Conservation (phyloP, 257 asterid genomes). For the Solanum sitiens region DNA sequence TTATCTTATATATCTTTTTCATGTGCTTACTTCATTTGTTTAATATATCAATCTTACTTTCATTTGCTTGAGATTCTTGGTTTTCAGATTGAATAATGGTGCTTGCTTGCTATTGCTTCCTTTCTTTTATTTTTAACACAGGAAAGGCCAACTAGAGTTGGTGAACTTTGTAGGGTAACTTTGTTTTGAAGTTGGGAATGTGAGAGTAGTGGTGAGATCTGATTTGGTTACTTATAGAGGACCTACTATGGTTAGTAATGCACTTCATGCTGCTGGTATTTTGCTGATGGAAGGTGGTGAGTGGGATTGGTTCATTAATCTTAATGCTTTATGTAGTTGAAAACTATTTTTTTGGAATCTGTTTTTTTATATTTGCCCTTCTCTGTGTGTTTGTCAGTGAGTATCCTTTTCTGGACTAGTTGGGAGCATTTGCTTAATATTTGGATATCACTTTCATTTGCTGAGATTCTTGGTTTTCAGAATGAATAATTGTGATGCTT, state of each 20-base stretch:
- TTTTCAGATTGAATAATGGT: neutral
- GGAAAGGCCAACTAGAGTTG: conserved; percentile 18
- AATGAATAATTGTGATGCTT: neutral
- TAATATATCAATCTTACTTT: neutral
- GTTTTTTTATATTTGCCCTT: neutral
- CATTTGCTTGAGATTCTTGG: neutral
- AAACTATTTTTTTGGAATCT: neutral
- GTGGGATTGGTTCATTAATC: conserved; percentile 79
- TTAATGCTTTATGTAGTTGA: conserved; percentile 38
- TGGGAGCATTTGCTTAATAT: neutral
- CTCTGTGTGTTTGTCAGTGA: neutral
- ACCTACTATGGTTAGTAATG: conserved; percentile 65
- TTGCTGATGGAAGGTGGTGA: conserved; percentile 55
- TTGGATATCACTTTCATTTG: neutral
- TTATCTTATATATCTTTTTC: neutral
- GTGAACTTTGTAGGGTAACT: conserved; percentile 29
- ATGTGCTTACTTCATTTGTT: neutral
- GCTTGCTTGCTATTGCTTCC: neutral
- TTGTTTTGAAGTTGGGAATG: conserved; percentile 37
- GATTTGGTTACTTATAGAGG: conserved; percentile 67
- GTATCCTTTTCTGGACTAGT: neutral
- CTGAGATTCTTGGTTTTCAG: neutral
- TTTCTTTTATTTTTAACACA: neutral
- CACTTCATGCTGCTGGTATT: conserved; percentile 63
- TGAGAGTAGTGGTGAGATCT: conserved; percentile 45